Evolutionary conservation across 2,329 filamentous ascomycete species (phyloP).

Genomic region (Rhinocladiella similis): DNA sequence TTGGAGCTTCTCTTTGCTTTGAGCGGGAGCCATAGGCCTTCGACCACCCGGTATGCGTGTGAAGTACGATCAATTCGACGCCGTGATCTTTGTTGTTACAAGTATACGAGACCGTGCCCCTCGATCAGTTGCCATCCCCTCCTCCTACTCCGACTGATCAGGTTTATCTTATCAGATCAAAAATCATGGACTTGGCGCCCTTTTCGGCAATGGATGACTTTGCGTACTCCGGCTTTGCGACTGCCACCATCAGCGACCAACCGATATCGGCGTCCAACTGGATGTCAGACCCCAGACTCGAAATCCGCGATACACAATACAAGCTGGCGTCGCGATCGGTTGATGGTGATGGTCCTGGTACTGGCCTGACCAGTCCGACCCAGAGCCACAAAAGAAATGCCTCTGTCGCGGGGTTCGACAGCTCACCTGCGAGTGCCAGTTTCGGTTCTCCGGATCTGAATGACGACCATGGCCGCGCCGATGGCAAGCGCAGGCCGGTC

Average conservation of each 20-base stretch:
- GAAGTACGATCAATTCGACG: neutral
- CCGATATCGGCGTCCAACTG: conserved; percentile 15
- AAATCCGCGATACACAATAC: conserved; percentile 13
- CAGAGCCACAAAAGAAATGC: conserved; percentile 44
- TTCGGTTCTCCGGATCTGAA: conserved; percentile 35
- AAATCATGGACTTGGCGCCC: conserved; percentile 1
- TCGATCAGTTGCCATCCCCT: neutral
- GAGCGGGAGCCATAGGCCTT: conserved; percentile 13
- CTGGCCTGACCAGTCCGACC: conserved; percentile 28
- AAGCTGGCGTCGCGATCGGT: conserved; percentile 27
- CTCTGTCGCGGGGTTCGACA: conserved; percentile 45
- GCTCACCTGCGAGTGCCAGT: conserved; percentile 44
- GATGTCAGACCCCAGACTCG: neutral
- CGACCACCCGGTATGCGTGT: neutral
- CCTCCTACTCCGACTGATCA: neutral
- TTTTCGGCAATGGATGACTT: neutral
- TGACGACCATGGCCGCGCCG: conserved; percentile 40
- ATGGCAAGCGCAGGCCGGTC: conserved; percentile 46
- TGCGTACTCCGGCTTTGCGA: neutral
- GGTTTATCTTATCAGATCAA: conserved; percentile 26
- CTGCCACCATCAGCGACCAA: conserved; percentile 5
- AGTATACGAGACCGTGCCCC: too few species aligned
- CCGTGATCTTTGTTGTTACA: neutral
- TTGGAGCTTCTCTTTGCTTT: conserved; percentile 16
- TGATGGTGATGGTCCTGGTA: conserved; percentile 27